These are phyloP conservation scores for Lipomyces yarrowii DNA, from an alignment of 1,139 yeast genomes.

Conservation along the genomic window DNA sequence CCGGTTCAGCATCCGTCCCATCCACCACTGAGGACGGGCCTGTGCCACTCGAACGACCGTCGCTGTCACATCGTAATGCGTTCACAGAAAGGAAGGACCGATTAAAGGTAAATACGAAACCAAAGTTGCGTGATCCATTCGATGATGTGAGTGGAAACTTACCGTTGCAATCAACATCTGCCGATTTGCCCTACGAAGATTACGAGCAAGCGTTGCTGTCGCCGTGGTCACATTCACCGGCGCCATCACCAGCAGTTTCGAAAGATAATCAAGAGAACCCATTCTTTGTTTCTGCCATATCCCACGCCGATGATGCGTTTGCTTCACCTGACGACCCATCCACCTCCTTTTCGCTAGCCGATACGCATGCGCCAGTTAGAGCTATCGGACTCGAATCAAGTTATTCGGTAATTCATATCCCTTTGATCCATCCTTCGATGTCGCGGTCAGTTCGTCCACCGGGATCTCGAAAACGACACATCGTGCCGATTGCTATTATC, in stretches of 20 bases:
- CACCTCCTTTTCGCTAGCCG: not conserved
- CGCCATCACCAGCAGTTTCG: conserved; percentile 42
- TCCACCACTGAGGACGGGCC: conserved; percentile 11
- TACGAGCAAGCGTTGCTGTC: conserved; percentile 40
- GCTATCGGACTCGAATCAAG: conserved; percentile 38
- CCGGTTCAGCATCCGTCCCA: conserved; percentile 9
- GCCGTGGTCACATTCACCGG: conserved; percentile 43
- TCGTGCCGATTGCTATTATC: conserved; percentile 42
- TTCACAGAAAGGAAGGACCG: not conserved
- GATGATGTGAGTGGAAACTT: conserved; percentile 9
- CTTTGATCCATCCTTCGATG: conserved; percentile 36
- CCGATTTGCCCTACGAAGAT: conserved; percentile 34
- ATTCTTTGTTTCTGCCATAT: conserved; percentile 33
- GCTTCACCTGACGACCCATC: conserved; percentile 31
- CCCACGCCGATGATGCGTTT: conserved; percentile 38
- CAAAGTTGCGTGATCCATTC: conserved; percentile 29
- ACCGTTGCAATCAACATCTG: not conserved
- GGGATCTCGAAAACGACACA: conserved; percentile 12
- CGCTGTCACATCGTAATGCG: conserved; percentile 12
- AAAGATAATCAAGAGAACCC: conserved; percentile 38
- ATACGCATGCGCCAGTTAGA: conserved; percentile 22
- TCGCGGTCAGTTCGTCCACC: conserved; percentile 22
- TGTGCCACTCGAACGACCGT: conserved; percentile 11
- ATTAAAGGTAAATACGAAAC: not conserved
- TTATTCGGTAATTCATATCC: conserved; percentile 41